phyloP scores from a whole-genome alignment of 2,329 filamentous ascomycete genomes.

The Hirsutella minnesotensis region DNA sequence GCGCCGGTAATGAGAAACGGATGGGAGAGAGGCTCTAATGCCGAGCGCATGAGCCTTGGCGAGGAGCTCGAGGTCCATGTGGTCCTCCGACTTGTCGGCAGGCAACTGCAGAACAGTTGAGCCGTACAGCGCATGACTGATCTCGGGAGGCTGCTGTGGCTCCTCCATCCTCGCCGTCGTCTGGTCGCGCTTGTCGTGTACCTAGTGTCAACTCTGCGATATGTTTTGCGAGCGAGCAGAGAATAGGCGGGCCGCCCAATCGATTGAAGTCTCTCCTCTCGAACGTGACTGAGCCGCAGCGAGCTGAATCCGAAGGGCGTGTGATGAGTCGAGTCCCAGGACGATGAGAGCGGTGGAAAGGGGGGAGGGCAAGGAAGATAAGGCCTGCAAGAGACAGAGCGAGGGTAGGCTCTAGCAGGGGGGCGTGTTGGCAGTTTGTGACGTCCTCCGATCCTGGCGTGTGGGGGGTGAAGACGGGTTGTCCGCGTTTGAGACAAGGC shows the following conservation, averaged over 20 bases:
- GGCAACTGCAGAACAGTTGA: constrained; percentile 25
- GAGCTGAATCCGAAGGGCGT: no score
- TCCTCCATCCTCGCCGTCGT: constrained; percentile 3
- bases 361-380: not conserved
- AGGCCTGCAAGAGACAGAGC: not conserved
- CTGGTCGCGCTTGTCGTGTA: not conserved
- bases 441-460: not conserved
- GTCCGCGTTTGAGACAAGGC: constrained; percentile 4
- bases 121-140: constrained; percentile 26
- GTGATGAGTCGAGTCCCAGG: not conserved
- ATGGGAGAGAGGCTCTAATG: constrained; percentile 15
- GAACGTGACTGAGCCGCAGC: no score
- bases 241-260: no score
- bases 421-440: not conserved
- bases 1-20: constrained; percentile 17
- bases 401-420: not conserved
- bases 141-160: constrained; percentile 19
- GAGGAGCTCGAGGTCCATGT: constrained; percentile 24
- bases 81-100: constrained; percentile 22
- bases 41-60: constrained; percentile 23
- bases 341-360: not conserved
- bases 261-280: no score
- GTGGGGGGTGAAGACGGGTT: constrained; percentile 3
- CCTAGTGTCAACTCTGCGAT: not conserved
- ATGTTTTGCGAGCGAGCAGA: not conserved